These are phyloP conservation scores for Meyerozyma carpophila DNA, from an alignment of 1,139 yeast genomes.

Conservation along the genomic window DNA sequence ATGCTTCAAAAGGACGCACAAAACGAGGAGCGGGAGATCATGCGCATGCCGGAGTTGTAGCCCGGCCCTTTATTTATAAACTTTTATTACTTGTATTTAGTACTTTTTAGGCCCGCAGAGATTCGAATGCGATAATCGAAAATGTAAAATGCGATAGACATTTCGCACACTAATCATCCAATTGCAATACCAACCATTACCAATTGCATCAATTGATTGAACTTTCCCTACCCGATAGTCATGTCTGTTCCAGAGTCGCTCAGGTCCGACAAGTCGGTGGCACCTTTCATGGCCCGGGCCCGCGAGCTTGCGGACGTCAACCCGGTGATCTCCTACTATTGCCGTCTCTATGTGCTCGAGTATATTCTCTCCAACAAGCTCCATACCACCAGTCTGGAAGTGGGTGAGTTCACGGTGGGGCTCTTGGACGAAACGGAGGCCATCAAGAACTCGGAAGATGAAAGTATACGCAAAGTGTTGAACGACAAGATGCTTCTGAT, in stretches of 20 bases:
- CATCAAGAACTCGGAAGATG: slow-evolving; percentile 36
- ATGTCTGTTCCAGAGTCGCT: slow-evolving; percentile 22
- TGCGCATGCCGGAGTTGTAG: slow-evolving; percentile 75
- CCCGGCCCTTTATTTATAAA: no score
- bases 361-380: slow-evolving; percentile 53
- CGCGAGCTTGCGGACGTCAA: slow-evolving; percentile 44
- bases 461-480: slow-evolving; percentile 36
- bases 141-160: no score
- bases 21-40: slow-evolving; percentile 64
- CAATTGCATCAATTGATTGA: no score
- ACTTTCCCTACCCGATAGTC: not conserved
- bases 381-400: slow-evolving; percentile 48
- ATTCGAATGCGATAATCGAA: no score
- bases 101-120: no score
- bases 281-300: slow-evolving; percentile 46
- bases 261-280: slow-evolving; percentile 31
- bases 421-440: slow-evolving; percentile 63
- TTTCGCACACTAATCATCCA: no score
- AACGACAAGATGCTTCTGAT: slow-evolving; percentile 53
- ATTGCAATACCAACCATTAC: no score
- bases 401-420: slow-evolving; percentile 51
- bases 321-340: slow-evolving; percentile 54
- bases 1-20: slow-evolving; percentile 69
- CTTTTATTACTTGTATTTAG: no score
- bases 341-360: slow-evolving; percentile 62